These are phyloP conservation scores for Agrocybe praecox DNA, from an alignment of 768 basidiomycete genomes.

Conservation along the genomic window DNA sequence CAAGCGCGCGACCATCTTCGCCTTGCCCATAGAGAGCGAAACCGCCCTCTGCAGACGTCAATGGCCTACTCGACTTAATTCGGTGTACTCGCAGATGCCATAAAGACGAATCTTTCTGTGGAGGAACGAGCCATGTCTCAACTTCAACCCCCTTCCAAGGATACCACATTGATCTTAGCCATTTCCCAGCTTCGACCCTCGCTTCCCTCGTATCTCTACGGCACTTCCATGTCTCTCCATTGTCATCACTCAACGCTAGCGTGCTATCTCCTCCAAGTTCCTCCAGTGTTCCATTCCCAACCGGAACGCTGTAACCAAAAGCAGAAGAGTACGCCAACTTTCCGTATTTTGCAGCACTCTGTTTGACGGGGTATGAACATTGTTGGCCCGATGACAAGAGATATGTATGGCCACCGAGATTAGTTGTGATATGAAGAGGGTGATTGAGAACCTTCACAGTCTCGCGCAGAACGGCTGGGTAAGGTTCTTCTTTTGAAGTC, in stretches of 20 bases:
- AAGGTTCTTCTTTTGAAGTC: slow-evolving; percentile 65
- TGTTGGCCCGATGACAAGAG: slow-evolving; percentile 78
- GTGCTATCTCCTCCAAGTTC: slow-evolving; percentile 74
- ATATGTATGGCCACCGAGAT: slow-evolving; percentile 66
- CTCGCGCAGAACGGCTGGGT: slow-evolving; percentile 49
- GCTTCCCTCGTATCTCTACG: slow-evolving; percentile 66
- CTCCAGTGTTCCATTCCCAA: slow-evolving; percentile 66
- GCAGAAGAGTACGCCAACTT: slow-evolving; percentile 78
- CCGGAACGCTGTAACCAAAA: slow-evolving; percentile 77
- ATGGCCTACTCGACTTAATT: slow-evolving; percentile 49
- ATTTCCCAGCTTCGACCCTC: slow-evolving; percentile 50
- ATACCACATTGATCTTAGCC: slow-evolving; percentile 72
- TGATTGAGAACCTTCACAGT: slow-evolving; percentile 56
- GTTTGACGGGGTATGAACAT: slow-evolving; percentile 78
- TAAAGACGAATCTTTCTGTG: slow-evolving; percentile 52
- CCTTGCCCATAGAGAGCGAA: slow-evolving; percentile 75
- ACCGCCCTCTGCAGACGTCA: slow-evolving; percentile 68
- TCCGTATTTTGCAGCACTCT: slow-evolving; percentile 79
- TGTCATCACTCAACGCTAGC: slow-evolving; percentile 70
- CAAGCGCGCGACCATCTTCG: slow-evolving; percentile 58
- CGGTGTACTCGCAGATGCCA: slow-evolving; percentile 77
- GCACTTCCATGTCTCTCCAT: slow-evolving; percentile 73
- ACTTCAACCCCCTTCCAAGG: slow-evolving; percentile 75
- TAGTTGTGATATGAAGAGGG: slow-evolving; percentile 69
- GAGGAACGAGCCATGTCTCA: slow-evolving; percentile 77